These are phyloP conservation scores for Alternaria ventricosa DNA, from an alignment of 2,329 filamentous ascomycete species.

Conservation along the genomic window DNA sequence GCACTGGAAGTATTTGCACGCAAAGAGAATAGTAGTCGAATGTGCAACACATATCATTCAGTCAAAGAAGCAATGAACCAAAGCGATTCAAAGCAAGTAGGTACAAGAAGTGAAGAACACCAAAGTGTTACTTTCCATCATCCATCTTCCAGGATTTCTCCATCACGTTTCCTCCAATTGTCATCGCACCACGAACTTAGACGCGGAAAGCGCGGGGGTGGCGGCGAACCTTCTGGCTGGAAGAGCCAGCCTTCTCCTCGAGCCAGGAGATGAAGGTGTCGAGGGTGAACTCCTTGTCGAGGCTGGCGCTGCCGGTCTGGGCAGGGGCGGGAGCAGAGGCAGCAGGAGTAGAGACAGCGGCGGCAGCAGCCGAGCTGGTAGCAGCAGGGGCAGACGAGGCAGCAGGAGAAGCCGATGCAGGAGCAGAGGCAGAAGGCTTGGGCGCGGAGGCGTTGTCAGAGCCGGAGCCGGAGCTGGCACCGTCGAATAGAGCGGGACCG, in stretches of 20 bases:
- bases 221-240: conserved; percentile 23
- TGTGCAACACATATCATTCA: conserved; percentile 16
- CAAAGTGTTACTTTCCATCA: not conserved
- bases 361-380: conserved; percentile 5
- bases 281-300: conserved; percentile 24
- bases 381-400: conserved; percentile 10
- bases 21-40: not conserved
- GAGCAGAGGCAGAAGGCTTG: conserved; percentile 14
- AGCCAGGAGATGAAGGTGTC: conserved; percentile 34
- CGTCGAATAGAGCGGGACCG: conserved; percentile 53
- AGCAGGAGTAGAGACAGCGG: conserved; percentile 2
- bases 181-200: not conserved
- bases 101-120: conserved; percentile 28
- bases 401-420: conserved; percentile 10
- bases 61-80: conserved; percentile 1
- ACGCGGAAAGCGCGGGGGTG: conserved; percentile 27
- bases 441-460: conserved; percentile 13
- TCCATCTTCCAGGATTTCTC: not conserved
- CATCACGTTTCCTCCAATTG: not conserved
- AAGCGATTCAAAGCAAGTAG: conserved; percentile 4
- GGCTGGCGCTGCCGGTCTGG: conserved; percentile 1
- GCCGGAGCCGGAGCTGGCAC: conserved; percentile 20
- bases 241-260: conserved; percentile 26
- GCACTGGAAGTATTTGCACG: too few relatives aligned
- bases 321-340: not conserved